These are phyloP conservation scores for Neonectria faginata DNA, from an alignment of 2,329 filamentous ascomycete genomes.

Conservation along the genomic window DNA sequence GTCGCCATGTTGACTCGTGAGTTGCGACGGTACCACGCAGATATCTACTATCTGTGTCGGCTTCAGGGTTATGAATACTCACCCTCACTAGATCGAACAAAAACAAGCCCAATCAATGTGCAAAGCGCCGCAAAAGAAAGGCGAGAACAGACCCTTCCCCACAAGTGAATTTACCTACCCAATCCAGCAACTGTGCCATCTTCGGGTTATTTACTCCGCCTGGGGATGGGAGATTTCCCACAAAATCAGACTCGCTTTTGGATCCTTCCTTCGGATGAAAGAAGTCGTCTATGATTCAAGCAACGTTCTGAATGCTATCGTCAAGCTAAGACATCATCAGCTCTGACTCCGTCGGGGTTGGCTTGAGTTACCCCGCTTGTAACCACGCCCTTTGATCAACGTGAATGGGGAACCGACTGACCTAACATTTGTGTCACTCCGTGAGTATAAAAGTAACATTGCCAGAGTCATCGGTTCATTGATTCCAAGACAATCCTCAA, in stretches of 20 bases:
- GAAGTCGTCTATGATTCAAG: too few species aligned
- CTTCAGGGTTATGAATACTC: background rate
- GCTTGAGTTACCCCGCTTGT: constrained; percentile 21
- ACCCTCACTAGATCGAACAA: background rate
- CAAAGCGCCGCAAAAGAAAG: background rate
- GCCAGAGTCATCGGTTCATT: background rate
- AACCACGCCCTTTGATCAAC: constrained; percentile 34
- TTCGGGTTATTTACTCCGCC: background rate
- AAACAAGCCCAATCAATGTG: background rate
- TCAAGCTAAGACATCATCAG: background rate
- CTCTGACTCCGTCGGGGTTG: background rate
- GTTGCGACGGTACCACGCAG: background rate
- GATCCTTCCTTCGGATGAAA: background rate
- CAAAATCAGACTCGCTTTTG: background rate
- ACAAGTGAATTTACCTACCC: constrained; percentile 3
- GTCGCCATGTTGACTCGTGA: constrained; percentile 34
- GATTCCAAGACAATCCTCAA: background rate
- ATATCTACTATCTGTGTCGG: background rate
- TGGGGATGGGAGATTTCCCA: background rate
- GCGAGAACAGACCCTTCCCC: constrained; percentile 12
- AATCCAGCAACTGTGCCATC: constrained; percentile 15
- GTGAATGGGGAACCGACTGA: constrained; percentile 17
- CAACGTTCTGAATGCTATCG: background rate
- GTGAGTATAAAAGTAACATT: background rate
- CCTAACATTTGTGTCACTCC: constrained; percentile 2